Conservation (phyloP, 768 basidiomycete species). For the Tylopilus sp. region DNA sequence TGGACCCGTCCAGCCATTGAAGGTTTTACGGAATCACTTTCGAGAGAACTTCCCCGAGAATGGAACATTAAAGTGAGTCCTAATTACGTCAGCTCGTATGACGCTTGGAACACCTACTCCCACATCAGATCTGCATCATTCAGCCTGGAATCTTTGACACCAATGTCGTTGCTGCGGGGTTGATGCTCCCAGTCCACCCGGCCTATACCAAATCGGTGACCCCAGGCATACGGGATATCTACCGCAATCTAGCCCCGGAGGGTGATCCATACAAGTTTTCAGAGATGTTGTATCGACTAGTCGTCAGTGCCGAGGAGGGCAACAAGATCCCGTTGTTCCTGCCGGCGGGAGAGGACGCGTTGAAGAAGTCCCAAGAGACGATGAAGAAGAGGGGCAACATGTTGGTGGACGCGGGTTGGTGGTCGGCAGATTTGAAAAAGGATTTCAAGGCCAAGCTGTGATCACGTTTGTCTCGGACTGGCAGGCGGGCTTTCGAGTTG, state of each 20-base stretch:
- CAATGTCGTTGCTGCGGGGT: background rate
- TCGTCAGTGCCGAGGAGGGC: background rate
- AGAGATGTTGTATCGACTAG: constrained; percentile 1
- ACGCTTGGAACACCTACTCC: too few relatives aligned
- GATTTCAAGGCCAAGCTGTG: background rate
- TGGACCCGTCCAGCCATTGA: constrained; percentile 5
- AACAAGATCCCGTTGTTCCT: constrained; percentile 6
- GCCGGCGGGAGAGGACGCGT: constrained; percentile 12
- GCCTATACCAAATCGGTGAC: constrained; percentile 7
- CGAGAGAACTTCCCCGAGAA: constrained; percentile 8
- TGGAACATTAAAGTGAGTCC: constrained; percentile 20
- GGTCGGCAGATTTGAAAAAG: constrained; percentile 11
- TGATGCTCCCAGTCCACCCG: constrained; percentile 6
- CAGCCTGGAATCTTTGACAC: constrained; percentile 18
- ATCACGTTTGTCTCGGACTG: background rate
- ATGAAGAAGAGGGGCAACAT: background rate
- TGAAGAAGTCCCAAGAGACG: constrained; percentile 1
- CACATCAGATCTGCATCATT: constrained; percentile 14
- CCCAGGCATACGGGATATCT: constrained; percentile 1
- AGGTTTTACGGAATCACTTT: constrained; percentile 7
- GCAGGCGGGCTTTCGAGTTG: too few relatives aligned
- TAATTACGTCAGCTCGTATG: too few relatives aligned
- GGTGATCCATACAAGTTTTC: constrained; percentile 18
- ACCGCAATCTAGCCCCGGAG: background rate
- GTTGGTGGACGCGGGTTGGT: background rate